A percentile compares a stretch with the other conserved stretches of the same genome.
phyloP scores from a whole-genome alignment of 306 rosid species.

The Abrus precatorius region DNA sequence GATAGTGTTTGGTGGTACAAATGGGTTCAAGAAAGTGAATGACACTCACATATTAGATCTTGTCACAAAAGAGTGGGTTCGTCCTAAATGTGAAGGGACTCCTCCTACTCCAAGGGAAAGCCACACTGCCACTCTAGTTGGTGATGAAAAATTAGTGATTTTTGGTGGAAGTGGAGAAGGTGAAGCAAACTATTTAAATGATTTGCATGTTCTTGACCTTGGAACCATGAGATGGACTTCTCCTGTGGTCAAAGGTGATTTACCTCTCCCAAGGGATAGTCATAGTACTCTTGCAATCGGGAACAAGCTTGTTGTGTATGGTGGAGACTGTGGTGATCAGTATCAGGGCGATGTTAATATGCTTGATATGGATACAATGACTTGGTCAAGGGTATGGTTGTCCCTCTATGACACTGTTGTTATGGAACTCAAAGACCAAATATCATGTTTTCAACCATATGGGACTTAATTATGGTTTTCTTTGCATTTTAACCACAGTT shows the following conservation, averaged over 20 bases:
- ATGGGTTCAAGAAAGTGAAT: conserved; percentile 89
- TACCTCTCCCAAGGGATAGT: conserved; percentile 94
- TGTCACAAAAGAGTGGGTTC: conserved; percentile 72
- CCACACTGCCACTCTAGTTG: conserved; percentile 83
- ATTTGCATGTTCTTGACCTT: conserved; percentile 82
- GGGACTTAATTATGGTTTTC: conserved; percentile 24
- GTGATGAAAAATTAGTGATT: conserved; percentile 71
- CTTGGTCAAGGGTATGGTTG: conserved; percentile 83
- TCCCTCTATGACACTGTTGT: conserved; percentile 12
- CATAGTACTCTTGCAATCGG: conserved; percentile 80
- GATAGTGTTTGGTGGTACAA: conserved; percentile 97
- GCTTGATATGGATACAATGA: conserved; percentile 83
- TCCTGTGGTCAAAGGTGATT: conserved; percentile 72
- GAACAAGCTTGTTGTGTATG: conserved; percentile 82
- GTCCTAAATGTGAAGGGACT: conserved; percentile 75
- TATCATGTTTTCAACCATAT: conserved; percentile 26
- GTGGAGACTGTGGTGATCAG: conserved; percentile 93
- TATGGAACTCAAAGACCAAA: background rate
- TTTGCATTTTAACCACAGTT: conserved; percentile 60
- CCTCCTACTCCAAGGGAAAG: conserved; percentile 95
- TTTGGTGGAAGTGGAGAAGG: conserved; percentile 99
- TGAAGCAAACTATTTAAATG: conserved; percentile 83
- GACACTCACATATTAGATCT: conserved; percentile 82
- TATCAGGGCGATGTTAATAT: conserved; percentile 80
- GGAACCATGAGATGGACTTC: conserved; percentile 82